Evolutionary conservation across 441 rosid genomes (phyloP), one percentile per base, ranked within the genome.

Genomic region (Pelargonium citronellum): DNA sequence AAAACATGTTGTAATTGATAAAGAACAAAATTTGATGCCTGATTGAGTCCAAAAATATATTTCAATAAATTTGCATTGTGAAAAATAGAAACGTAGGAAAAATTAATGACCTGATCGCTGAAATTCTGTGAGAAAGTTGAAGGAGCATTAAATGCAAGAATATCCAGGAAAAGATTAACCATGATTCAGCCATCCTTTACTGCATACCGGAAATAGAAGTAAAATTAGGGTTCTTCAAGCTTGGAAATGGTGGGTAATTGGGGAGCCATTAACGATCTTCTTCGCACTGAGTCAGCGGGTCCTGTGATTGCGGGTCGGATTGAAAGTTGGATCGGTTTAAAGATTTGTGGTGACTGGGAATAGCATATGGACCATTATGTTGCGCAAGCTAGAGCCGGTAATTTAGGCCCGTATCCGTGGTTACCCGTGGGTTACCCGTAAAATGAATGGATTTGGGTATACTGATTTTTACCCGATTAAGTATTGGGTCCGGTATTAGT

Each of bases 81-180:
- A 60, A 60, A 20, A 9, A 58, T 19, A 19, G 22, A 49, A n/a
- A 19, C 27, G 43, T 27, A 17, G 46, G 13, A 39, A 6, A 43
- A 51, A 15, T 20, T 12, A 61, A 37, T 44, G 72, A 86, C 91
- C 95, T 85, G 78, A 86, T 79, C 41, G 95, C 86, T 3, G 74
- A 77, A 74, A 79, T 66, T 67, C 70, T 63, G 16, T 68, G 67
- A 2, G 83, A 77, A 69, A 78, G 69, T 47, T 74, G 83, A 66
- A 81, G 66, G 39, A 77, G 6, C n/a, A 80, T 63, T 34, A 87
- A 75, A 30, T 74, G 79, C 49, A 84, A 58, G 69, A 84, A 73
- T 22, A 71, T 24, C 71, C 74, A 71, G 19, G 73, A 55, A 60
- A 80, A 47, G 43, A 46, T 68, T 20, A 72, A 80, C 63, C 79